Conservation (phyloP, 1,139 yeast genomes). For the Candida pseudocylindracea region DNA sequence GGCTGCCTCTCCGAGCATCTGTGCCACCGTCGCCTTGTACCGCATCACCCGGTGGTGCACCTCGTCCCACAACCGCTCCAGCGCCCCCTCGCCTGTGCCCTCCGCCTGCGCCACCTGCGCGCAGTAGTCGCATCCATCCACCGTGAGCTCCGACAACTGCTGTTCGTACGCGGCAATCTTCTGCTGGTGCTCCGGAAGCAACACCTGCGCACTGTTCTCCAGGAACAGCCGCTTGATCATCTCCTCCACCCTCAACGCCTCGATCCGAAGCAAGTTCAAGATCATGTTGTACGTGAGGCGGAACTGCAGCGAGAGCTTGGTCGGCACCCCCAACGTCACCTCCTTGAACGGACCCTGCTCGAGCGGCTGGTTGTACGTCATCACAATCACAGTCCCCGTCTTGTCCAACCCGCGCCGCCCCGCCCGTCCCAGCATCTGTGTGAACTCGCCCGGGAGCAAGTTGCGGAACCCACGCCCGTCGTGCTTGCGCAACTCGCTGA, state of each 20-base stretch:
- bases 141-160: conserved; percentile 16
- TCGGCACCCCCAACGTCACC: conserved; percentile 71
- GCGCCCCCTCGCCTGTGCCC: no score
- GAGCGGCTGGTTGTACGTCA: conserved; percentile 62
- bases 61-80: conserved; percentile 6
- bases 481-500: conserved; percentile 66
- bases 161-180: conserved; percentile 30
- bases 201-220: conserved; percentile 71
- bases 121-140: conserved; percentile 15
- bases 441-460: conserved; percentile 84
- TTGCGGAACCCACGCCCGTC: conserved; percentile 74
- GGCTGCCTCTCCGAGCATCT: conserved; percentile 24
- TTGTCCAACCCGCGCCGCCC: conserved; percentile 93
- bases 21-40: conserved; percentile 18
- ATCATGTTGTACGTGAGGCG: conserved; percentile 93
- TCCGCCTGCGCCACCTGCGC: conserved; percentile 8
- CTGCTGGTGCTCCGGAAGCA: conserved; percentile 71
- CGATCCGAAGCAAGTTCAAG: conserved; percentile 71
- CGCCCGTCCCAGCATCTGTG: conserved; percentile 98
- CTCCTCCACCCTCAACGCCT: conserved; percentile 86
- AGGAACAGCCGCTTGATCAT: conserved; percentile 93
- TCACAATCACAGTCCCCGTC: conserved; percentile 88
- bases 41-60: conserved; percentile 21
- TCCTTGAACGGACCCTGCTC: conserved; percentile 43
- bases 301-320: conserved; percentile 78